Evolutionary conservation across 2,329 filamentous ascomycete genomes (phyloP), one percentile per base, ranked within the genome.

Genomic region (Aspergillus nomiae): DNA sequence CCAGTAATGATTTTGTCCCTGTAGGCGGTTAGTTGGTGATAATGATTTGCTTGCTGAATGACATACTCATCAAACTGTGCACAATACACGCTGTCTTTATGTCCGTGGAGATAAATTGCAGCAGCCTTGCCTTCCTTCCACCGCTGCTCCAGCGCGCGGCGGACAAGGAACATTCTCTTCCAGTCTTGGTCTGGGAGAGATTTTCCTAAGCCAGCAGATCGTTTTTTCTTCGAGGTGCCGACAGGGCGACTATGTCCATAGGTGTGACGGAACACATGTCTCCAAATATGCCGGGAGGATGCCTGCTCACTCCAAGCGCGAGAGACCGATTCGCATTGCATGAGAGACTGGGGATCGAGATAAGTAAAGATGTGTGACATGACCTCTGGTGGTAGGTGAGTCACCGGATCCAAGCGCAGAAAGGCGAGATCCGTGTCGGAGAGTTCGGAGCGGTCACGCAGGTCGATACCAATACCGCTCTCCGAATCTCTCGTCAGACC

Each of bases 51-150:
- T 55, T 53, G 48, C 26, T 11, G 34, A n/a, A 30, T 24, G 43
- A 82, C 89, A 71, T 85, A 93, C 90, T 98, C 94, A 76, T 99
- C 95, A 76, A 98, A 99, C 75, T 99, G 95, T 61, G 96, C 87
- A 78, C 95, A 99, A 80, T 99, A 99, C 62, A 99, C 96, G 68
- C 93, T 97, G 77, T 99, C 95, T 30, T 89, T 89, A 76, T 99
- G 95, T 2, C 95, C 95, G 71, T 95, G 92, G 26, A 99, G 85
- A 77, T 97, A 98, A 61, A 96, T 88, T 0, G 92, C 90, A 53
- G 88, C 89, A 10, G 93, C 92, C 68, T 89, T 89, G 61, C 91
- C 90, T 57, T 89, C 82, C 70, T 87, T 89, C 95, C 95, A 99
- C 66, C 91, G 88, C 67, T 84, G 82, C 69, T 92, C 90, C 65